A percentile compares a stretch with the other conserved stretches of the same genome.
These are phyloP conservation scores for Triadica sebifera DNA, from an alignment of 345 rosid genomes.

Conservation along the genomic window DNA sequence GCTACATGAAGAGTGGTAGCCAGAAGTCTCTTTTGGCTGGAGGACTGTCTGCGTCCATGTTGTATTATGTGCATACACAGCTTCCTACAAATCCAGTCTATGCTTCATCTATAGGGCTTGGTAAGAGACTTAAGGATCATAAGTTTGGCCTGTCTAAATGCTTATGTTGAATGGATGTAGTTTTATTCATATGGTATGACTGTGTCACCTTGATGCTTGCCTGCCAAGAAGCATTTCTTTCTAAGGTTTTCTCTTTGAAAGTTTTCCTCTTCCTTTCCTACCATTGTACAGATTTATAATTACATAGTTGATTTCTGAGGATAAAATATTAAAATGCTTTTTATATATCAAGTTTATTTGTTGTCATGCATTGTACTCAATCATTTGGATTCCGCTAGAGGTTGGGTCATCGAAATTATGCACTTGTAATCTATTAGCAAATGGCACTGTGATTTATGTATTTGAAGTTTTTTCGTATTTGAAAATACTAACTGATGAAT, in stretches of 20 bases:
- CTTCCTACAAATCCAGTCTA: constrained; percentile 70
- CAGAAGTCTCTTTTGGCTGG: constrained; percentile 78
- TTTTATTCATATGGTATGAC: neutral
- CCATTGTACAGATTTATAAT: neutral
- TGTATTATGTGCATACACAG: constrained; percentile 64
- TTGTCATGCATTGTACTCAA: neutral
- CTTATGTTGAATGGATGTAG: neutral
- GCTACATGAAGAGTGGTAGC: constrained; percentile 82
- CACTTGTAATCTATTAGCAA: too few species aligned
- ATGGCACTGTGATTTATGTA: neutral
- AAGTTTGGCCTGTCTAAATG: neutral
- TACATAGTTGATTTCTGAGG: neutral
- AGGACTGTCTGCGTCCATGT: constrained; percentile 63
- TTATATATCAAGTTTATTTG: neutral
- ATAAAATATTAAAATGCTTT: neutral
- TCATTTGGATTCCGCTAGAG: neutral
- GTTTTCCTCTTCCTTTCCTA: neutral
- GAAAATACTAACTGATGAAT: neutral
- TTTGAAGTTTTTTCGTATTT: neutral
- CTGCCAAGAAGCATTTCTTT: too few species aligned
- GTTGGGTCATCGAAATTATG: too few species aligned
- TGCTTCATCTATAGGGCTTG: constrained; percentile 81
- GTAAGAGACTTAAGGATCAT: constrained; percentile 35
- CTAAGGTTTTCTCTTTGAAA: neutral
- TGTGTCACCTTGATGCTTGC: neutral